Base-by-base conservation (phyloP, 2,329 filamentous ascomycete genomes). In the Pseudocercospora fuligena region DNA sequence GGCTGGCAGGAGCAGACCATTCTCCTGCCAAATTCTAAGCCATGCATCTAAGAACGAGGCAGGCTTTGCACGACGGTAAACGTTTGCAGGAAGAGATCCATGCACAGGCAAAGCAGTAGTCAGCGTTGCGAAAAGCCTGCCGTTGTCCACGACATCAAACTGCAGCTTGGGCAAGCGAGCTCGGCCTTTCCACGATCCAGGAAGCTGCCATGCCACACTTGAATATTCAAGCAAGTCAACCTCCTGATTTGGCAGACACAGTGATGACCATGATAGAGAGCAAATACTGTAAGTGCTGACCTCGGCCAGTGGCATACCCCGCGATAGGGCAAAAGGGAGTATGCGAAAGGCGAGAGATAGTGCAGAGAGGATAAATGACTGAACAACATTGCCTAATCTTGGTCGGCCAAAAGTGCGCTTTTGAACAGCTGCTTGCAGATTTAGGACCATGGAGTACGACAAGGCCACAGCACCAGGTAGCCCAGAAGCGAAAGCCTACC, bases 391-490 rank as follows among this genome's bases (percentile, higher is more conserved):
- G 36, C 36, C 14, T 6, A n/a, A 40, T n/a, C 31, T 12, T 14
- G 11, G 31, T 33, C 31, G 29, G 29, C 29, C 29, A 31, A 5
- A 31, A 31, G 29, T 31, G 5, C 4, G 29, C 29, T 31, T 31
- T 31, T 31, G 29, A 31, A 31, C 3, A 12, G 27, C n/a, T 16
- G 9, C 29, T 25, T 3, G 25, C 12, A 21, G 7, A 14, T 21
- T 59, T 19, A 19, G n/a, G 8, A 25, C 21, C 12, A 75, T 74
- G 72, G 73, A 73, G 49, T 75, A 75, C 70, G 71, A 74, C 67
- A 71, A 66, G 51, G 43, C 66, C 19, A 33, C 69, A 47, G 53
- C 43, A 47, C 43, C 46, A 6, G 56, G 33, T 47, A 60, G 59
- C 23, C 67, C 73, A 12, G 72, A 75, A 67, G 62, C 72, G 14